Evolutionary conservation across 2,329 filamentous ascomycete species (phyloP).

Genomic region (Alternaria longipes): DNA sequence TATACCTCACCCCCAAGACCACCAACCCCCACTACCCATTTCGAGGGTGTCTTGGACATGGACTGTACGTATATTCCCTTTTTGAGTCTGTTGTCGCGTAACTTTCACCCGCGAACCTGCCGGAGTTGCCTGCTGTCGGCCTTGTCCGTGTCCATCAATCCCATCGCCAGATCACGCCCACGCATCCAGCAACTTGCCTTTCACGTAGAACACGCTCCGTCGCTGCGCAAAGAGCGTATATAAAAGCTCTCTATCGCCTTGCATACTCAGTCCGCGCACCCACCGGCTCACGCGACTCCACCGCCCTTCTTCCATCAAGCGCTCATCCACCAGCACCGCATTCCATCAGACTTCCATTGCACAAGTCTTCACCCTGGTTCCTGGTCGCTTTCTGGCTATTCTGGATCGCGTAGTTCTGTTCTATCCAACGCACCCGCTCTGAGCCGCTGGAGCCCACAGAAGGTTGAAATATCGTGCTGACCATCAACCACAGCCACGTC

Average conservation of each 20-base stretch:
- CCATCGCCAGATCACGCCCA: conserved; percentile 45
- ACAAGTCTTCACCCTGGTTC: conserved; percentile 33
- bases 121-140: conserved; percentile 29
- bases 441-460: conserved; percentile 41
- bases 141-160: conserved; percentile 46
- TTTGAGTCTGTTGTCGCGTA: conserved; percentile 41
- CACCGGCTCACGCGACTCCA: conserved; percentile 33
- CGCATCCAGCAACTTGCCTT: conserved; percentile 39
- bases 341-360: conserved; percentile 53
- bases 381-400: conserved; percentile 47
- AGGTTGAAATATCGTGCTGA: conserved; percentile 53
- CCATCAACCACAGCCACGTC: conserved; percentile 64
- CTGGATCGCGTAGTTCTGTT: conserved; percentile 55
- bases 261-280: conserved; percentile 23
- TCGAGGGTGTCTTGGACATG: conserved; percentile 64
- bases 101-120: conserved; percentile 25
- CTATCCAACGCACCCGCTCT: conserved; percentile 50
- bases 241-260: conserved; percentile 23
- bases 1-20: conserved; percentile 43
- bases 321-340: conserved; percentile 46
- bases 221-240: conserved; percentile 25
- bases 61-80: conserved; percentile 64
- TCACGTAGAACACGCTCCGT: conserved; percentile 22
- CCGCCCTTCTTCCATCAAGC: conserved; percentile 40
- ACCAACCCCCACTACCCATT: conserved; percentile 33